phyloP scores from a whole-genome alignment of 768 basidiomycete species.

The Steccherinum ochraceum region DNA sequence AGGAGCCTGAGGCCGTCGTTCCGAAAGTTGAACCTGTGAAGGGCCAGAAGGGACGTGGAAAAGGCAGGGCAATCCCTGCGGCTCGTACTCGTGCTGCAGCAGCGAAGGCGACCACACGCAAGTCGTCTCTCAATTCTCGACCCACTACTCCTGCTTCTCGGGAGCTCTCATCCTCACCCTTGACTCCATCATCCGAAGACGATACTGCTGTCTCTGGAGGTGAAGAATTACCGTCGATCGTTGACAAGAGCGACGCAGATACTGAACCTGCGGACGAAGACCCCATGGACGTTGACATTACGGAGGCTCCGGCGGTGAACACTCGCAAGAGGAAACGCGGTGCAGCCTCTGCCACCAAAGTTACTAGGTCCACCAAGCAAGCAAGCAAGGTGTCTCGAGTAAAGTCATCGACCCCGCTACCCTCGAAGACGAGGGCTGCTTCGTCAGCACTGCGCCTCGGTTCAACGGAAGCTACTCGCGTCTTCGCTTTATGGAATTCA shows the following conservation, averaged over 20 bases:
- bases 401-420: slow-evolving; percentile 8
- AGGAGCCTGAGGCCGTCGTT: too few species aligned
- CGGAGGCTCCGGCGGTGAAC: slow-evolving; percentile 13
- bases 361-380: slow-evolving; percentile 21
- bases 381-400: background rate
- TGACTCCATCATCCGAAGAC: slow-evolving; percentile 4
- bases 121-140: too few species aligned
- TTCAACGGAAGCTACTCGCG: slow-evolving; percentile 38
- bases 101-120: too few species aligned
- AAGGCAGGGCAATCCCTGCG: background rate
- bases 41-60: background rate
- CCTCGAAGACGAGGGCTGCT: slow-evolving; percentile 9
- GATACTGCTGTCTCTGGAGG: slow-evolving; percentile 6
- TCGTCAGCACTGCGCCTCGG: slow-evolving; percentile 6
- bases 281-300: slow-evolving; percentile 26
- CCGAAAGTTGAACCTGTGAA: too few species aligned
- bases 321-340: slow-evolving; percentile 43
- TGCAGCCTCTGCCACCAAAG: slow-evolving; percentile 16
- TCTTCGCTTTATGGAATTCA: slow-evolving; percentile 65
- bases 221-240: slow-evolving; percentile 3
- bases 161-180: background rate
- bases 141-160: too few species aligned
- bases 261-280: slow-evolving; percentile 39
- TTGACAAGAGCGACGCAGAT: slow-evolving; percentile 31
- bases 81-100: slow-evolving; percentile 1